Conservation (phyloP, 805 yeast genomes). For the Pichia scutulata region DNA sequence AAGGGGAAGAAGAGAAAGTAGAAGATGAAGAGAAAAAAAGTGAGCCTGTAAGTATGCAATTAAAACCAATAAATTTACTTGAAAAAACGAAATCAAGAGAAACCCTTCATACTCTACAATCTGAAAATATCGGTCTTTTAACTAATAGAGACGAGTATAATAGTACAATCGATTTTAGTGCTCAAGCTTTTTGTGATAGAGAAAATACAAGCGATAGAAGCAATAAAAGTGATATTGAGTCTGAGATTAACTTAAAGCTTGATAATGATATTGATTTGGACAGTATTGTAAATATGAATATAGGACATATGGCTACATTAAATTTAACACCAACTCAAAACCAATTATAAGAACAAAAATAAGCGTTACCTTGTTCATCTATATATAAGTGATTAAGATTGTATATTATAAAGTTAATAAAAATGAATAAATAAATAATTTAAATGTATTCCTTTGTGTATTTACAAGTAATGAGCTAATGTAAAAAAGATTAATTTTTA, state of each 20-base stretch:
- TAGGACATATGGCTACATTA: constrained; percentile 10
- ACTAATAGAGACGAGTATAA: constrained; percentile 14
- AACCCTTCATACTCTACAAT: constrained; percentile 6
- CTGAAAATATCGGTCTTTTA: constrained; percentile 20
- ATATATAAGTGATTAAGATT: not conserved
- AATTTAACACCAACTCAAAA: constrained; percentile 10
- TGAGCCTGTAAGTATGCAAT: not conserved
- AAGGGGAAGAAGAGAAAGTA: not conserved
- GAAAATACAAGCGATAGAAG: not conserved
- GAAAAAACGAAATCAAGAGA: not conserved
- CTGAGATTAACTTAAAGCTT: not conserved
- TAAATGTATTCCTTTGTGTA: not conserved
- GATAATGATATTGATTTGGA: constrained; percentile 7
- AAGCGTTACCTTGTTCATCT: not conserved
- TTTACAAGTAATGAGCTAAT: not conserved
- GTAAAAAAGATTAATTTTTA: not conserved
- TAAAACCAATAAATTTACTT: not conserved
- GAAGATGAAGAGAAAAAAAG: not conserved
- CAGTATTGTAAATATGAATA: constrained; percentile 14
- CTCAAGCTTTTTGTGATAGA: not conserved
- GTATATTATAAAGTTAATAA: not conserved
- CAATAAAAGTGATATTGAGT: not conserved
- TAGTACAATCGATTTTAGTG: not conserved
- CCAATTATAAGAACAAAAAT: not conserved
- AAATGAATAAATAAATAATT: not conserved